Evolutionary conservation across 371 early-diverging fungal species (phyloP).

Genomic region (Mortierella sp.): DNA sequence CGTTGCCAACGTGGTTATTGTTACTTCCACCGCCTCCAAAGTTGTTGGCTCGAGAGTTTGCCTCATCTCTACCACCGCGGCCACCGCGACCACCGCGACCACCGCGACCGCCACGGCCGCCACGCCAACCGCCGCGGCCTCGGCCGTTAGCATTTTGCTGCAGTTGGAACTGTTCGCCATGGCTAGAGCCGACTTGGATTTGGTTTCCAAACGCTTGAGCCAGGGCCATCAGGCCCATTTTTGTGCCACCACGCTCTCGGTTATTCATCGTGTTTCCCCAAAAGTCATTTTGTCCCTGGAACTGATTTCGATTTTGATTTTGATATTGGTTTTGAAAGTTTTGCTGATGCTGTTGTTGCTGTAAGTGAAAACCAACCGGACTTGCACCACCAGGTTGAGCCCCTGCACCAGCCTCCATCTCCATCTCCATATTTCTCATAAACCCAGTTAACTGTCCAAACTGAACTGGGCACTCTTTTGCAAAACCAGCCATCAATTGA

Average conservation of each 20-base stretch:
- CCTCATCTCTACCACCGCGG: slow-evolving; percentile 8
- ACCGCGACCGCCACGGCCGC: slow-evolving; percentile 15
- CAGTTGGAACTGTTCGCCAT: slow-evolving; percentile 15
- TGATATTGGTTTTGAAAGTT: slow-evolving; percentile 13
- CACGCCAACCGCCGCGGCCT: slow-evolving; percentile 4
- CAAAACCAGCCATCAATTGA: slow-evolving; percentile 37
- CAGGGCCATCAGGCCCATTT: slow-evolving; percentile 22
- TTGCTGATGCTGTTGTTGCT: slow-evolving; percentile 16
- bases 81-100: slow-evolving; percentile 17
- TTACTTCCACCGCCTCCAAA: slow-evolving; percentile 5
- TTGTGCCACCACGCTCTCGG: slow-evolving; percentile 13
- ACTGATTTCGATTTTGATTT: slow-evolving; percentile 13
- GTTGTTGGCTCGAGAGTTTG: not conserved
- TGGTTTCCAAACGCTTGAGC: slow-evolving; percentile 35
- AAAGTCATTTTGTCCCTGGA: not conserved
- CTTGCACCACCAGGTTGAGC: not conserved
- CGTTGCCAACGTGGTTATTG: not conserved
- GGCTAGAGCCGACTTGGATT: slow-evolving; percentile 1
- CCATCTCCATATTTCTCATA: slow-evolving; percentile 45
- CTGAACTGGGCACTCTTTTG: slow-evolving; percentile 46
- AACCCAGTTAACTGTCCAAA: slow-evolving; percentile 43
- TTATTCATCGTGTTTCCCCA: slow-evolving; percentile 6
- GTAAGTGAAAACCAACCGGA: not conserved
- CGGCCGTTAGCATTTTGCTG: not conserved
- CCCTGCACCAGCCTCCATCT: slow-evolving; percentile 22